These are phyloP conservation scores for carrot (Daucus carota) DNA, from an alignment of 129 eudicot genomes.

Conservation along the genomic window DH1_v3.0 NC_030381.2:27728001-27728500, in stretches of 20 bases:
- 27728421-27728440: constrained; percentile 79
- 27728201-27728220: constrained; percentile 67
- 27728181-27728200: constrained; percentile 86
- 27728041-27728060: constrained; percentile 61
- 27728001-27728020: constrained; percentile 91
- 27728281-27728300: background rate
- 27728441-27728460: constrained; percentile 92
- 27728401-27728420: constrained; percentile 93
- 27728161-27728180: constrained; percentile 6
- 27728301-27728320: no score
- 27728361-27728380: constrained; percentile 78
- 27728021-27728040: constrained; percentile 81
- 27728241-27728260: constrained; percentile 55
- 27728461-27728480: constrained; percentile 75
- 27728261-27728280: background rate
- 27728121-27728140: background rate
- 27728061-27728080: constrained; percentile 49
- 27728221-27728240: constrained; percentile 89
- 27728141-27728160: background rate
- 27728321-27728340: background rate
- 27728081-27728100: constrained; percentile 6
- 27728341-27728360: background rate
- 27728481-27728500: constrained; percentile 40
- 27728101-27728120: background rate
- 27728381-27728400: constrained; percentile 92